Conservation (phyloP, 306 rosid genomes). For the Corylus heterophylla region DNA sequence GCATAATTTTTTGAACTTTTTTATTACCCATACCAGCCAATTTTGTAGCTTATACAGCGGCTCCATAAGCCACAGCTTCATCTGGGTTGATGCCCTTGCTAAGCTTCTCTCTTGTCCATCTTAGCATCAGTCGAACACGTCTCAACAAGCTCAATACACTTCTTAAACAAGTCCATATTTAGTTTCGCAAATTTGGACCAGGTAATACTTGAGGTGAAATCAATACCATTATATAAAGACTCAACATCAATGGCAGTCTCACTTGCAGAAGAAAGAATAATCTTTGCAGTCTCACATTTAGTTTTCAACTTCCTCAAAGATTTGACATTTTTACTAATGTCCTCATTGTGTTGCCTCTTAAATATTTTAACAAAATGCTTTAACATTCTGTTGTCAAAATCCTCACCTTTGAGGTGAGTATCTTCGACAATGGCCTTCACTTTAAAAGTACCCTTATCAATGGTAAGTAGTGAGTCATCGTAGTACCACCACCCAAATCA, state of each 20-base stretch:
- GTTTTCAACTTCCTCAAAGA: constrained; percentile 1
- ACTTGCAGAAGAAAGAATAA: neutral
- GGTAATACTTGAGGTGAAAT: constrained; percentile 19
- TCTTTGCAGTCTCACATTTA: constrained; percentile 21
- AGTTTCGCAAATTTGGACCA: constrained; percentile 22
- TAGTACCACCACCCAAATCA: constrained; percentile 23
- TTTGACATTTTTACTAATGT: constrained; percentile 18
- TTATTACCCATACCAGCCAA: constrained; percentile 3
- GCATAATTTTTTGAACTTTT: neutral
- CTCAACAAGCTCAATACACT: constrained; percentile 21
- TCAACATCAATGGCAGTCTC: constrained; percentile 5
- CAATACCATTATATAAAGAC: constrained; percentile 14
- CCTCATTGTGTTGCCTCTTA: constrained; percentile 9
- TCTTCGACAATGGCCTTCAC: constrained; percentile 28
- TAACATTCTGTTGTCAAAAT: constrained; percentile 36
- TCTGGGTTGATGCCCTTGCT: constrained; percentile 26
- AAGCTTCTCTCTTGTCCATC: constrained; percentile 17
- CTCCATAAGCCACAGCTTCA: constrained; percentile 28
- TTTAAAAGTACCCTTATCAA: constrained; percentile 6
- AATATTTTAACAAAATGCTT: constrained; percentile 9
- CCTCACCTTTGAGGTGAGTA: constrained; percentile 39
- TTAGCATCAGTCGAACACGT: constrained; percentile 25
- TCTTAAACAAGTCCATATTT: constrained; percentile 25
- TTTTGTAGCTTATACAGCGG: neutral
- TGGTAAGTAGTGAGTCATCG: constrained; percentile 21